A percentile compares a stretch with the other conserved stretches of the same genome.
Evolutionary conservation across 331 rosid species (phyloP).

Genomic region (Spiraea crenata): DNA sequence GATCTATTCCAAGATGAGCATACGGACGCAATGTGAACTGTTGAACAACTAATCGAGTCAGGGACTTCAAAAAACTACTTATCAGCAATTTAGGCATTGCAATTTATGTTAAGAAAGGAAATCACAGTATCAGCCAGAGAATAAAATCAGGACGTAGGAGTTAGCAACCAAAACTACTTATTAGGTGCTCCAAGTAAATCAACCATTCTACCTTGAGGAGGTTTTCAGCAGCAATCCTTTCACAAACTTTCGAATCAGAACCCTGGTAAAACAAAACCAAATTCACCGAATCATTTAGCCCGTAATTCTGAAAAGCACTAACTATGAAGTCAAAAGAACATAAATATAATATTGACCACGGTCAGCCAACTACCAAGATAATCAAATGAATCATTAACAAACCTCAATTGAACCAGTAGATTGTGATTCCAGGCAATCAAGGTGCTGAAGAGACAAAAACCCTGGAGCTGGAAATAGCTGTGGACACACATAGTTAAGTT

Average conservation of each 20-base stretch:
- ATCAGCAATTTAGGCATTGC: neutral
- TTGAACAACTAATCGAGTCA: neutral
- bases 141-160: neutral
- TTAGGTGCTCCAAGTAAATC: slow-evolving; percentile 1
- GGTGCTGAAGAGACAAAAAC: slow-evolving; percentile 53
- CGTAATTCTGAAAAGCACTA: neutral
- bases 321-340: slow-evolving; percentile 15
- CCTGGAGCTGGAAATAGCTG: slow-evolving; percentile 95
- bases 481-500: slow-evolving; percentile 86
- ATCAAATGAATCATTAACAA: slow-evolving; percentile 50
- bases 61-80: neutral
- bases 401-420: slow-evolving; percentile 67
- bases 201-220: slow-evolving; percentile 78
- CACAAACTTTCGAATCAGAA: slow-evolving; percentile 41
- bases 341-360: slow-evolving; percentile 17
- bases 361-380: slow-evolving; percentile 17
- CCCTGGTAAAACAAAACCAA: slow-evolving; percentile 46
- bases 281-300: slow-evolving; percentile 16
- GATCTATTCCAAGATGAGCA: slow-evolving; percentile 74
- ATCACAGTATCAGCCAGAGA: neutral
- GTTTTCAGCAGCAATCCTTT: slow-evolving; percentile 66
- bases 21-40: slow-evolving; percentile 90
- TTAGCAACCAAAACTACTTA: neutral
- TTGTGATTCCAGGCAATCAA: slow-evolving; percentile 34
- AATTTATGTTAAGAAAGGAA: neutral